Base-by-base conservation (phyloP, 2,329 filamentous ascomycete genomes). In the Fusarium nodosum region DNA sequence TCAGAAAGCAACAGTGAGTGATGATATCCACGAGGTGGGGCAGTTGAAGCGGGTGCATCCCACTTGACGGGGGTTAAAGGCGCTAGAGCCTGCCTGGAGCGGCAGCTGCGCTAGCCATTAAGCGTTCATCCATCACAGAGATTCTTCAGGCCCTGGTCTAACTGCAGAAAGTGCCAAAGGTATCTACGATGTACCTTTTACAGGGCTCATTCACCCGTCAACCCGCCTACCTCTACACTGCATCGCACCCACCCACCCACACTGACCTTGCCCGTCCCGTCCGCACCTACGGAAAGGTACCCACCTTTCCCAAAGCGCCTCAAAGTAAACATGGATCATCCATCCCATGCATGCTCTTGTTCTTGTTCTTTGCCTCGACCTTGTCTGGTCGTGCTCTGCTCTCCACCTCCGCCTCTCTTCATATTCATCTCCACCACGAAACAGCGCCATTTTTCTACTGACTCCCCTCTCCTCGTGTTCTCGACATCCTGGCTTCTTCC, bases 291-390 rank as follows among this genome's bases (percentile, higher is more conserved):
- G n/a, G 36, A 39, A 22, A 39, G 36, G 36, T 20, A 22, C n/a
- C 48, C 53, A 48, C 72, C 64, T 73, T 67, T 38, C 72, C 71
- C 63, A 73, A 74, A 74, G 67, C 59, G 60, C 69, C 60, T 59
- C 55, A 54, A 72, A 74, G 72, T 74, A 74, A 74, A 74, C 72
- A 74, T 41, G 47, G 57, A 53, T 41, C 10, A 31, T 44, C 66
- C 58, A 31, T 44, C 66, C 58, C 53, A 50, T 58, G 53, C 44
- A 46, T 46, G 28, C 44, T 31, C 41, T 51, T 34, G 33, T 47
- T 44, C 52, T 53, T 44, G 57, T 52, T 71, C 58, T 51, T 44
- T 58, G 53, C 68, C 57, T 64, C 41, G 34, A 58, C 60, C 58
- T 48, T 56, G 59, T 46, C 59, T 38, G n/a, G 48, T 51, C 54